Base-by-base conservation (phyloP, 345 rosid genomes). In the Sonneratia alba region DNA sequence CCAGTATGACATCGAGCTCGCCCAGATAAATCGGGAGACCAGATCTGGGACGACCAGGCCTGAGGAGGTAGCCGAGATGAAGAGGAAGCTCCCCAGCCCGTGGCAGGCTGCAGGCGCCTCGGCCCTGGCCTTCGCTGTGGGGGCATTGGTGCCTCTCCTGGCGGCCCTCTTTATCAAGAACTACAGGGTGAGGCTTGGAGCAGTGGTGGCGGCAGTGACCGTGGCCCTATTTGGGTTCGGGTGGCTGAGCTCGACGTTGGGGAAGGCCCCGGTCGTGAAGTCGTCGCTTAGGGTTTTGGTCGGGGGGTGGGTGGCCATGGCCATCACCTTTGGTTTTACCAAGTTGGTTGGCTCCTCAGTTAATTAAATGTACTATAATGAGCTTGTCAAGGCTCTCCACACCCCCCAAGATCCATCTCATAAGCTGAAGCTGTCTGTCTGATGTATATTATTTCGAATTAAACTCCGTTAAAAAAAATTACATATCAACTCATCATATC, bases 1-100 rank as follows among this genome's bases (percentile, higher is more conserved):
- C 3, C 96, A 91, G 48, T 80, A 79, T 13, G 96, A 91, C 76
- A 81, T 84, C 21, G 90, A 89, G 75, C 12, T 79, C 42, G 83
- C 96, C 11, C 93, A 89, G 67, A 79, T 79, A 53, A 77, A 86
- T 65, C 84, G 95, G 74, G 82, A 78, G 49, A 70, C 12, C 55
- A 67, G 70, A 57, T 18, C 66, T 2, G 36, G 51, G 51, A 68
- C 7, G 38, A 56, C 61, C 0, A 57, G 66, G 8, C 32, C 22
- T 1, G 48, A 59, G 34, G 75, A 68, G 34, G 7, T 71, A 7
- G 66, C 70, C 43, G 74, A 19, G 69, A 64, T 75, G 75, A 76
- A 67, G 65, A 70, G 45, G 66, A 74, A 68, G 63, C 75, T 84
- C 43, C 87, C 85, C 0, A 81, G 72, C 62, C 87, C 87, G 1